Evolutionary conservation across 2,329 filamentous ascomycete species (phyloP), one percentile per base, ranked within the genome.

Genomic region (Pseudocercospora fijiensis): DNA sequence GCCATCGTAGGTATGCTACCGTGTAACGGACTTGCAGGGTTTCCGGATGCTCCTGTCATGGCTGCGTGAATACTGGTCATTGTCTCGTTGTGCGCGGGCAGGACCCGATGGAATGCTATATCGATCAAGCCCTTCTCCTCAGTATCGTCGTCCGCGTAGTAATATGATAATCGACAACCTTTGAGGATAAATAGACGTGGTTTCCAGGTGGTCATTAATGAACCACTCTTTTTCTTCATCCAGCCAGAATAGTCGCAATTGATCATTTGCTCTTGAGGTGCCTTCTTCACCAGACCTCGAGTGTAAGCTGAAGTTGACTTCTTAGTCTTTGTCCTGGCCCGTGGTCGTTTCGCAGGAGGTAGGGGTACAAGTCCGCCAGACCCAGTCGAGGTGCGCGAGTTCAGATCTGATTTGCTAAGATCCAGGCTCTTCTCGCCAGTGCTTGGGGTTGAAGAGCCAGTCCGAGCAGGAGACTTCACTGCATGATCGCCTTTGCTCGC

Each of bases 191-290:
- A 99, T n/a, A 98, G 84, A 11, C 95, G 88, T 11, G 93, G 90
- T 75, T 98, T 99, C 95, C 95, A 99, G 1, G 93, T 96, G 2
- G 92, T 92, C 89, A 99, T 96, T 33, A 98, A 82, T 73, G 94
- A 95, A 1, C 92, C 94, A 64, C 92, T 96, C 78, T 96, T 93
- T 84, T 99, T 99, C 83, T 95, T 98, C 95, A 99, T 99, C 95
- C 95, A 99, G 1, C 95, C 95, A 72, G 89, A 94, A 76, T 96
- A 98, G 74, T 99, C 94, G 61, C 92, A 94, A 65, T 87, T 88
- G 66, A 87, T 81, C 78, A 96, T 95, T 65, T 94, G 92, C 74
- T 96, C 91, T 61, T 87, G 83, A 0, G 95, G 95, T 0, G 86
- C 80, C 65, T 94, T 90, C 77, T 93, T 92, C 70, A 90, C 85